Evolutionary conservation across 208 protist genomes (phyloP).

Genomic region (Crithidia acanthocephali): DNA sequence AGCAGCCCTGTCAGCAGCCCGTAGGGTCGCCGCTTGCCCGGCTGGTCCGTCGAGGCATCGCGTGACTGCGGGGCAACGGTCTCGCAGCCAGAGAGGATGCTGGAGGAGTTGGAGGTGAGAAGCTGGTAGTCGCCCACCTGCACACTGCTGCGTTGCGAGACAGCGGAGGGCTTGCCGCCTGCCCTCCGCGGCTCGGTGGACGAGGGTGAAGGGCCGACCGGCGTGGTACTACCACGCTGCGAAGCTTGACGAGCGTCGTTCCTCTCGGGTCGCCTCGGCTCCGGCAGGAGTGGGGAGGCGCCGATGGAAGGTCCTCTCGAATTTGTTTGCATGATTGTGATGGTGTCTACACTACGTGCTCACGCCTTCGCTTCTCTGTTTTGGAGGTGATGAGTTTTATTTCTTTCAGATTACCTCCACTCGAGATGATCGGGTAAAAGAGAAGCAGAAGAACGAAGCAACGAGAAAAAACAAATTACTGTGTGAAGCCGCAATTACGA

Average conservation of each 20-base stretch:
- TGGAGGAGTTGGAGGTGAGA: slow-evolving; percentile 13
- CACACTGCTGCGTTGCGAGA: slow-evolving; percentile 2
- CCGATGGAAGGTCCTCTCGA: not conserved
- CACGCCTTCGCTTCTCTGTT: not conserved
- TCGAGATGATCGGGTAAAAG: not conserved
- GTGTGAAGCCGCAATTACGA: not conserved
- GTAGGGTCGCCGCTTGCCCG: slow-evolving; percentile 1
- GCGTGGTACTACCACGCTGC: slow-evolving; percentile 5
- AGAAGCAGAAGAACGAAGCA: not conserved
- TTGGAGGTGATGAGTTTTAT: not conserved
- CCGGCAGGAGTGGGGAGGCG: not conserved
- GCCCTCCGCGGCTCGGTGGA: not conserved
- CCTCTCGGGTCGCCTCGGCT: not conserved
- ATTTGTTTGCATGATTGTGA: slow-evolving; percentile 2
- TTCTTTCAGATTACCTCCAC: not conserved
- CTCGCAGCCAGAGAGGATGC: slow-evolving; percentile 27
- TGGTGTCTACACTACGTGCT: not conserved
- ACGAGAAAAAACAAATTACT: slow-evolving; percentile 9
- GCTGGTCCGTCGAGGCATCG: not conserved
- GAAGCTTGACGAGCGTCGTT: not conserved
- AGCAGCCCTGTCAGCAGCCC: slow-evolving; percentile 16
- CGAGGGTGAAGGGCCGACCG: slow-evolving; percentile 12
- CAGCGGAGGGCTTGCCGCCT: not conserved
- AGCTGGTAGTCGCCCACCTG: slow-evolving; percentile 17
- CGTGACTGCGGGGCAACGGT: slow-evolving; percentile 12